phyloP scores from a whole-genome alignment of 192 early-diverging fungal genomes.

The Entomortierella parvispora region DNA sequence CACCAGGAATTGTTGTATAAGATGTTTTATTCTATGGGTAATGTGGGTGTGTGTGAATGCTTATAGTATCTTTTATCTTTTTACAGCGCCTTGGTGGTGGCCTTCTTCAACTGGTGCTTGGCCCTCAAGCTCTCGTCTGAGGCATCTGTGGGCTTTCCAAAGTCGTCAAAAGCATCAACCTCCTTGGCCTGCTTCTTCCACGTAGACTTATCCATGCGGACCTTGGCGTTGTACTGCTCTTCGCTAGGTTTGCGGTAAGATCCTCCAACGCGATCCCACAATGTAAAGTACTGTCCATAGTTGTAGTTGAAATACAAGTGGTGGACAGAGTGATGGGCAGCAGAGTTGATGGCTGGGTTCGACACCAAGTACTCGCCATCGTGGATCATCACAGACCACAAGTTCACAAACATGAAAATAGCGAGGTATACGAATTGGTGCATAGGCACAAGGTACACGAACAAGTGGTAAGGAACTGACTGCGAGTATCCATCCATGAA shows the following conservation, averaged over 20 bases:
- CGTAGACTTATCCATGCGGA: constrained; percentile 69
- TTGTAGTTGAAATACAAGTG: constrained; percentile 99
- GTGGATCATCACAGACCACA: constrained; percentile 98
- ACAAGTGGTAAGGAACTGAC: constrained; percentile 95
- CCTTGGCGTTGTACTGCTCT: constrained; percentile 70
- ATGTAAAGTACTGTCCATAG: constrained; percentile 97
- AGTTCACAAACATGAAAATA: constrained; percentile 88
- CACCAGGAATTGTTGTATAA: too few relatives aligned
- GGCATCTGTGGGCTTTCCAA: constrained; percentile 43
- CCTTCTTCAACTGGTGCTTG: background rate
- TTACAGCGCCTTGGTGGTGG: constrained; percentile 18
- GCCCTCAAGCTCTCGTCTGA: constrained; percentile 17
- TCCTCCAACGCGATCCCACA: constrained; percentile 86
- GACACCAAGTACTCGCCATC: constrained; percentile 86
- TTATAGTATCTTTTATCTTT: too few relatives aligned
- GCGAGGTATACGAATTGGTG: constrained; percentile 90
- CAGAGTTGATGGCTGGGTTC: constrained; percentile 80
- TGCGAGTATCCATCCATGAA: constrained; percentile 94
- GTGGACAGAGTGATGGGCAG: constrained; percentile 98
- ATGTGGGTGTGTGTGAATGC: too few relatives aligned
- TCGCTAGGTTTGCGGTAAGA: constrained; percentile 75
- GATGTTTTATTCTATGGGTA: too few relatives aligned
- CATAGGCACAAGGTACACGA: constrained; percentile 92
- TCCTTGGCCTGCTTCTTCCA: constrained; percentile 72
- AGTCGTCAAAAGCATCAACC: constrained; percentile 66